Base-by-base conservation (phyloP, 495 filamentous ascomycete species). In the Rhizodiscina lignyota region DNA sequence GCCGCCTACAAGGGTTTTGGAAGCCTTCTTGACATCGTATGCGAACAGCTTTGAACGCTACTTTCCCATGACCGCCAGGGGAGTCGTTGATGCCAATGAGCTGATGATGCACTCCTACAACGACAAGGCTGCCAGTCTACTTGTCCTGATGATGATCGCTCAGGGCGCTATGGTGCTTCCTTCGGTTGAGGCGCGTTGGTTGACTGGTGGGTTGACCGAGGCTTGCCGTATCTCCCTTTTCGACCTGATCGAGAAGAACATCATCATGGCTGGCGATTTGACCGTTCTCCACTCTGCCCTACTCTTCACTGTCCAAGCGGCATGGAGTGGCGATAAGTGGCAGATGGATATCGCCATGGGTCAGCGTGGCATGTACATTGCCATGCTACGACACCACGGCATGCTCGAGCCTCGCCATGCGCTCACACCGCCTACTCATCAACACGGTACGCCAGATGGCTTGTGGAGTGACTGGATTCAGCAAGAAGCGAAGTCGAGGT, bases 331-430 rank as follows among this genome's bases (percentile, higher is more conserved):
- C 31, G 73, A 78, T 47, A 75, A 74, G 47, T 75, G 71, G 70
- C 70, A 72, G 30, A 78, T 78, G 70, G 71, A 76, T 41, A 75
- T 75, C 32, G 66, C 70, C 18, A 74, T 73, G 67, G 72, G 72
- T n/a, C 72, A 77, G 47, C 62, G 69, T 20, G 68, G 64, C 29
- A 74, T 76, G 70, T 77, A 77, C 43, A 63, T 73, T 34, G 63
- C 68, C 39, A 71, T 75, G 51, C 47, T 53, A 21, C 63, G 68
- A 63, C 74, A 73, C 52, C 73, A 38, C 57, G 72, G 50, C 50
- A 68, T 54, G 51, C 62, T 38, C 54, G 71, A 50, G 58, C 63
- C 64, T 41, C 69, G 42, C 5, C 45, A 42, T 11, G 23, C 38
- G n/a, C 38, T 40, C 2, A 32, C 49, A 2, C 30, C 40, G 17